Evolutionary conservation across 345 rosid genomes (phyloP).

Genomic region (Eucalyptus tenuipes): DNA sequence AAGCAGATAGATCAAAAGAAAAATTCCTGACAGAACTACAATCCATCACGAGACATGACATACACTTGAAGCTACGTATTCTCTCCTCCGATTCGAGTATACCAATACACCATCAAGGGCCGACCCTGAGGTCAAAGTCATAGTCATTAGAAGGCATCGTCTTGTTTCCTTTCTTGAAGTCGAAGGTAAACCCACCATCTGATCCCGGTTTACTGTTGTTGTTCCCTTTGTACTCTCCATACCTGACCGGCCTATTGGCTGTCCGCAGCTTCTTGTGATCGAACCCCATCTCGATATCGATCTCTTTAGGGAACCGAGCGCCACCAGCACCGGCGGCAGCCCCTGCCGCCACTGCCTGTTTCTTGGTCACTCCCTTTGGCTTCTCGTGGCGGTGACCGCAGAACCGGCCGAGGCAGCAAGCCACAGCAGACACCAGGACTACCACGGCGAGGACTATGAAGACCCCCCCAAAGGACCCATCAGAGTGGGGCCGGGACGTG

Average conservation of each 20-base stretch:
- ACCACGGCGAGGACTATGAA: conserved; percentile 54
- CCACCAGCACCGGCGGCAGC: not conserved
- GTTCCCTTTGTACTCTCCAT: not conserved
- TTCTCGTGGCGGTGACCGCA: conserved; percentile 15
- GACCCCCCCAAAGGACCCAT: conserved; percentile 61
- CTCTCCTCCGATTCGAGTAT: not conserved
- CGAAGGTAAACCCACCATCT: not conserved
- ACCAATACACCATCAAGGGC: not conserved
- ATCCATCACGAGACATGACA: not conserved
- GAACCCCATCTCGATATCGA: conserved; percentile 31
- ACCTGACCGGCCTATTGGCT: not conserved
- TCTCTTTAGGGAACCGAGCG: not conserved
- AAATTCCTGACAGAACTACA: not conserved
- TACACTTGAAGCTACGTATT: not conserved
- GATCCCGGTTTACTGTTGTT: not conserved
- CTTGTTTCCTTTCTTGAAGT: not conserved
- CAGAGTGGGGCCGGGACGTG: conserved; percentile 24
- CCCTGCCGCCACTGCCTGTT: not conserved
- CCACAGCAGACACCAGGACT: conserved; percentile 32
- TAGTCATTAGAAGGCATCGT: not conserved
- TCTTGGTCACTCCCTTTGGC: not conserved
- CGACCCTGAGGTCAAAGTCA: not conserved
- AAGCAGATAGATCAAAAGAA: not conserved
- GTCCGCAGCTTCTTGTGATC: conserved; percentile 14
- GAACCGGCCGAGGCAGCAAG: conserved; percentile 50